Percentiles rank a stretch among this genome's conserved stretches.
Evolutionary conservation across 306 rosid species (phyloP).

Genomic region (Casuarina glauca): DNA sequence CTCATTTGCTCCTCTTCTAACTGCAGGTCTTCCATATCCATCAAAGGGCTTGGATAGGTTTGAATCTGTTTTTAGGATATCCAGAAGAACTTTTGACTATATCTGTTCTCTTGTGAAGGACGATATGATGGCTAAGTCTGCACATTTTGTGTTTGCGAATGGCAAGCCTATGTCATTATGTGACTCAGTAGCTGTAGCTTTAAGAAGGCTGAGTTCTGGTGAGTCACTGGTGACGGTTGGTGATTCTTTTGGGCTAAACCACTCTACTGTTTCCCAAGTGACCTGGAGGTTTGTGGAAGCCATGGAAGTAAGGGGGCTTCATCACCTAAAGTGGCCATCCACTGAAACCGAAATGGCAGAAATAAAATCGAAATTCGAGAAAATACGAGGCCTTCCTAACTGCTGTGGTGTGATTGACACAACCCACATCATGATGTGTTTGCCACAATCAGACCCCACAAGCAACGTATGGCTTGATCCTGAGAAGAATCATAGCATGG

Average conservation of each 20-base stretch:
- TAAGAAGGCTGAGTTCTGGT: slow-evolving; percentile 86
- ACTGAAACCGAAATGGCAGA: slow-evolving; percentile 60
- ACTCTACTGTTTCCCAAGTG: slow-evolving; percentile 79
- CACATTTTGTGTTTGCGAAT: slow-evolving; percentile 52
- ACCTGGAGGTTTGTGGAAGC: slow-evolving; percentile 40
- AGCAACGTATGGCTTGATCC: slow-evolving; percentile 79
- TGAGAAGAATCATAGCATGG: slow-evolving; percentile 84
- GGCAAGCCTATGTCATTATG: slow-evolving; percentile 57
- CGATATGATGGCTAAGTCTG: slow-evolving; percentile 64
- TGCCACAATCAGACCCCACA: slow-evolving; percentile 62
- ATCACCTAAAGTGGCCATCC: slow-evolving; percentile 82
- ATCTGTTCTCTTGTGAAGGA: slow-evolving; percentile 86
- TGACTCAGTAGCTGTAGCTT: slow-evolving; percentile 83
- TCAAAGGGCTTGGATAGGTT: slow-evolving; percentile 48
- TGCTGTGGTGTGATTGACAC: slow-evolving; percentile 78
- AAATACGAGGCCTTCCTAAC: slow-evolving; percentile 83
- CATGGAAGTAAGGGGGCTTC: slow-evolving; percentile 78
- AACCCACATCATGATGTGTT: slow-evolving; percentile 74
- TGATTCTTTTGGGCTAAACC: slow-evolving; percentile 67
- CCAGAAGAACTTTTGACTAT: slow-evolving; percentile 71
- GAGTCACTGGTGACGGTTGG: slow-evolving; percentile 79
- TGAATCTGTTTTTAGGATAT: slow-evolving; percentile 56
- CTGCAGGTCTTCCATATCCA: slow-evolving; percentile 58
- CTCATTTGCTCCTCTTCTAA: slow-evolving; percentile 14
- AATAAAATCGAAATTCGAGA: slow-evolving; percentile 70